Conservation (phyloP, 768 basidiomycete genomes). For the Hemileccinum rubropunctum region DNA sequence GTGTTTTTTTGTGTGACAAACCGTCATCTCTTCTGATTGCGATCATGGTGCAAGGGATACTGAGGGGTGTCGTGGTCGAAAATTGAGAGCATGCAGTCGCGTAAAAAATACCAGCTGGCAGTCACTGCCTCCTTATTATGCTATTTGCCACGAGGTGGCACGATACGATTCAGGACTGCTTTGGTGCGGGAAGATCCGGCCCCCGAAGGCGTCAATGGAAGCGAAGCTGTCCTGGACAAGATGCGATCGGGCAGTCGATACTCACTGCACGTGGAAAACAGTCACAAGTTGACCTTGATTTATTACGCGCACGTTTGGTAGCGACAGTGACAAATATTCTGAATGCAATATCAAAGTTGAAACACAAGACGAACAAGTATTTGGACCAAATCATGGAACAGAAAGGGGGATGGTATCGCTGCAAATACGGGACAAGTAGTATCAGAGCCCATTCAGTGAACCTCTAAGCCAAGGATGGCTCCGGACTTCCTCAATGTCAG, state of each 20-base stretch:
- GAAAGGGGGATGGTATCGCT: conserved; percentile 8
- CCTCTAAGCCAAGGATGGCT: conserved; percentile 76
- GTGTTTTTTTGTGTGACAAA: conserved; percentile 22
- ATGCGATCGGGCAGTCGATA: no score
- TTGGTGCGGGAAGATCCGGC: no score
- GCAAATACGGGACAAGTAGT: background rate
- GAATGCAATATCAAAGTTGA: background rate
- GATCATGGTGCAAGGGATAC: background rate
- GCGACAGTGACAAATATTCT: no score
- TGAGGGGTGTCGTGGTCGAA: background rate
- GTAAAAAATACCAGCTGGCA: background rate
- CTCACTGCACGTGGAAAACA: no score
- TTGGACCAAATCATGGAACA: conserved; percentile 8
- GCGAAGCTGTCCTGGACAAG: background rate
- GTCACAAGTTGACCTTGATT: no score
- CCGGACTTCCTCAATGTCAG: conserved; percentile 78
- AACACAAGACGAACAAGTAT: conserved; percentile 17
- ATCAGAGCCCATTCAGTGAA: conserved; percentile 21
- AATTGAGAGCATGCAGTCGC: background rate
- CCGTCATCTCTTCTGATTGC: background rate
- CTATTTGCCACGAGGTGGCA: no score
- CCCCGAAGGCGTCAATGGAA: no score
- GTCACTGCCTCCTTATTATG: no score
- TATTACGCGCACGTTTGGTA: no score
- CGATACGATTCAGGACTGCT: background rate